Percentiles rank a stretch among this genome's conserved stretches.
These are phyloP conservation scores for Copromyces sp. DNA, from an alignment of 495 filamentous ascomycete genomes.

Conservation along the genomic window DNA sequence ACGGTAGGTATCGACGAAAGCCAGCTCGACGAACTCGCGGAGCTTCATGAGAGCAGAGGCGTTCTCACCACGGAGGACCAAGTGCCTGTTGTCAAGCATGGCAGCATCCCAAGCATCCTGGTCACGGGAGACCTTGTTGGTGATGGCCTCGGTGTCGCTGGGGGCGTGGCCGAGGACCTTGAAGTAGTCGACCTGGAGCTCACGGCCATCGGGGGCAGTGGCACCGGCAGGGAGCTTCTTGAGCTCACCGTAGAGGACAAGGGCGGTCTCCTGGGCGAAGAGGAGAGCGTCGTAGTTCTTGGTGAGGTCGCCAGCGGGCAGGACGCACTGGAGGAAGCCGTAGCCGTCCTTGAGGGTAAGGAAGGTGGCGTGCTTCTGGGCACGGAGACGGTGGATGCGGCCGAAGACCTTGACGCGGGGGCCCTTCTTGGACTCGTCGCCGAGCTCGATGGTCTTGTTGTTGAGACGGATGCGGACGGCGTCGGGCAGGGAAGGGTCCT, in stretches of 20 bases:
- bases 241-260: conserved; percentile 85
- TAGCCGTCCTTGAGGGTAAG: conserved; percentile 82
- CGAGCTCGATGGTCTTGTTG: conserved; percentile 59
- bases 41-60: conserved; percentile 88
- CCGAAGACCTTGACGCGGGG: conserved; percentile 76
- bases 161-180: conserved; percentile 75
- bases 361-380: conserved; percentile 83
- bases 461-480: conserved; percentile 66
- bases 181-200: conserved; percentile 92
- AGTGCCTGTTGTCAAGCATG: conserved; percentile 83
- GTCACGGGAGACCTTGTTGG: conserved; percentile 73
- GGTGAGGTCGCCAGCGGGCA: conserved; percentile 66
- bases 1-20: conserved; percentile 74
- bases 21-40: conserved; percentile 69
- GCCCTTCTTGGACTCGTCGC: conserved; percentile 50
- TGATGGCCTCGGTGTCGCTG: conserved; percentile 86
- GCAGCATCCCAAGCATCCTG: conserved; percentile 59
- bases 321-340: conserved; percentile 79
- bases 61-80: conserved; percentile 82
- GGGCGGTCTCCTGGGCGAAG: conserved; percentile 79
- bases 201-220: conserved; percentile 75
- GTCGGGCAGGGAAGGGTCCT: conserved; percentile 70
- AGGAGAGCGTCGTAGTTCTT: conserved; percentile 89
- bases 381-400: conserved; percentile 72
- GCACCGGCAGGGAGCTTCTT: conserved; percentile 67